Percentiles rank a stretch among this genome's conserved stretches.
Conservation (phyloP, 2,329 filamentous ascomycete genomes). For the Trichophyton verrucosum region DNA sequence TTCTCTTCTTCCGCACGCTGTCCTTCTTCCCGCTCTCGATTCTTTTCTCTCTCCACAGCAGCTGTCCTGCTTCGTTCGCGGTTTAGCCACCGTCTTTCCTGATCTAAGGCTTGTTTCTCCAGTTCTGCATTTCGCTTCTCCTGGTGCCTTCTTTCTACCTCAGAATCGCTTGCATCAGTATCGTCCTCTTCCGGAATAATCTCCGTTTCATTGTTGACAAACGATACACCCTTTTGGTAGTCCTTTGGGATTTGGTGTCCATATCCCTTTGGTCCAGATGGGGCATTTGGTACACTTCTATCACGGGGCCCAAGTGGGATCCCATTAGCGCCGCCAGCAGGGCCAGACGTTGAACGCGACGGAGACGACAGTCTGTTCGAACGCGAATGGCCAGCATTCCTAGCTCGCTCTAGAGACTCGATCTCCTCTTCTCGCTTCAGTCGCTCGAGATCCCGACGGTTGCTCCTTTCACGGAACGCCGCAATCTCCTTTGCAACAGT, state of each 20-base stretch:
- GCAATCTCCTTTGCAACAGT: slow-evolving; percentile 89
- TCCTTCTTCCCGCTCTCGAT: slow-evolving; percentile 64
- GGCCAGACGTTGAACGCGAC: slow-evolving; percentile 49
- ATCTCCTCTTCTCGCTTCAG: slow-evolving; percentile 82
- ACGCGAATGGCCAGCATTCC: slow-evolving; percentile 50
- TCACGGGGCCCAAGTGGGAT: slow-evolving; percentile 64
- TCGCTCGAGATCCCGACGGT: slow-evolving; percentile 74
- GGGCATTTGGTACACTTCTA: slow-evolving; percentile 58
- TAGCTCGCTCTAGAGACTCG: slow-evolving; percentile 68
- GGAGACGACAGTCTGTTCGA: slow-evolving; percentile 61
- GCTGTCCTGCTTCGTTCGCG: slow-evolving; percentile 72
- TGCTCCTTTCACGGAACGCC: slow-evolving; percentile 86
- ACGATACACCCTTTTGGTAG: slow-evolving; percentile 65
- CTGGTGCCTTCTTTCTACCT: slow-evolving; percentile 61
- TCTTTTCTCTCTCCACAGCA: slow-evolving; percentile 72
- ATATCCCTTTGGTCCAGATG: slow-evolving; percentile 55
- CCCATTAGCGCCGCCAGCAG: slow-evolving; percentile 54
- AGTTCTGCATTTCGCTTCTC: slow-evolving; percentile 61
- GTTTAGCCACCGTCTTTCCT: slow-evolving; percentile 82
- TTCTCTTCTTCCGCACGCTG: slow-evolving; percentile 51
- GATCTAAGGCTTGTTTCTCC: slow-evolving; percentile 70
- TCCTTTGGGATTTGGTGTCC: slow-evolving; percentile 54
- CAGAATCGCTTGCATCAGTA: slow-evolving; percentile 73
- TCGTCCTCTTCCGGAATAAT: slow-evolving; percentile 68
- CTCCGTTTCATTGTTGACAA: slow-evolving; percentile 63